Base-by-base conservation (phyloP, 139 green algal species). In the Volvox africanus region DNA sequence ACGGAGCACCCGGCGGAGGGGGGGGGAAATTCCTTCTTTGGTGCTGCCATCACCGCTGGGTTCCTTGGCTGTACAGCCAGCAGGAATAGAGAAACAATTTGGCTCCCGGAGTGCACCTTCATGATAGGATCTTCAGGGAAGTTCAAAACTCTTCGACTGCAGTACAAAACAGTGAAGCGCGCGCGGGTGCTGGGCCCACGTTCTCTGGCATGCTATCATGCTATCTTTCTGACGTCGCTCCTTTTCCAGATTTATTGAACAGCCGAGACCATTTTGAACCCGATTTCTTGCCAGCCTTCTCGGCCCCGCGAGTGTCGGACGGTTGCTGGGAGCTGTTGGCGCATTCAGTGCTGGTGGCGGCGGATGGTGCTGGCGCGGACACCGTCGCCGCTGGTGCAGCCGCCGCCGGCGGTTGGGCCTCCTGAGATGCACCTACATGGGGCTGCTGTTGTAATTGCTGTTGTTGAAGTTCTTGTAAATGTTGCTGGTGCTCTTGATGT, bases 231-330 rank as follows among this genome's bases (percentile, higher is more conserved):
- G n/a, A n/a, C 26, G 71, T 20, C 21, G 21, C 24, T n/a, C 83
- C 28, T 68, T 88, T 88, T 65, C 67, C 50, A 1, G 62, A 36
- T 13, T 16, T 77, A 11, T 28, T 37, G 28, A 88, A 88, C 35
- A 88, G 36, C 0, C 83, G 83, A 22, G 83, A 30, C 67, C 79
- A 68, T 28, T 80, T 88, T 14, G 67, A 80, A 22, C 83, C 83
- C 83, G 79, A 68, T 35, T 88, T 88, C 67, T 88, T 88, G 22
- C 0, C n/a, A 0, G 32, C 65, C 83, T 44, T 68, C 36, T 80
- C 35, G 1, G 33, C 22, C 21, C 26, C 20, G 61, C 33, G 1
- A 13, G 20, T 61, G 6, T 16, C n/a, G 55, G 50, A 61, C 2
- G 50, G 12, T n/a, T 26, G 11, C 21, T 28, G 16, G 30, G 75